Conservation (phyloP, 208 protist genomes). For the Trypanosoma congolense region DNA sequence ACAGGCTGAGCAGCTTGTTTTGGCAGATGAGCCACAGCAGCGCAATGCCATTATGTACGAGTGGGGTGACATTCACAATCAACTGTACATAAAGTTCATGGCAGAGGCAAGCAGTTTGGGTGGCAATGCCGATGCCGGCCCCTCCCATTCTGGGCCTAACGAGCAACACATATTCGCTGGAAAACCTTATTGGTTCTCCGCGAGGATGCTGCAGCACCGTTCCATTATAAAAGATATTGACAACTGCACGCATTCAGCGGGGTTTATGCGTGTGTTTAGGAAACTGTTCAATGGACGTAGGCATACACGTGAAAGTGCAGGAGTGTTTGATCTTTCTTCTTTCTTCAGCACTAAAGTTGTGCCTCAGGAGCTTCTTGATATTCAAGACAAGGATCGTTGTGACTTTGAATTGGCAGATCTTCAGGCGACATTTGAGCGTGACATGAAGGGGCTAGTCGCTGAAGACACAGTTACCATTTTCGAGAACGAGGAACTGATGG, state of each 20-base stretch:
- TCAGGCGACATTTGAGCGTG: slow-evolving; percentile 29
- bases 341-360: slow-evolving; percentile 40
- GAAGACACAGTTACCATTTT: slow-evolving; percentile 32
- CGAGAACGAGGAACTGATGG: slow-evolving; percentile 47
- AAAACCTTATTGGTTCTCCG: neutral
- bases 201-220: too few species aligned
- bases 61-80: slow-evolving; percentile 44
- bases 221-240: slow-evolving; percentile 26
- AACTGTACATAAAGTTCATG: slow-evolving; percentile 35
- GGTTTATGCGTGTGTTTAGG: slow-evolving; percentile 34
- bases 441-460: slow-evolving; percentile 26
- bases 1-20: slow-evolving; percentile 15
- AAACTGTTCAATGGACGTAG: slow-evolving; percentile 8
- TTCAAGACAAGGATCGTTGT: slow-evolving; percentile 63
- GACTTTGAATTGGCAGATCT: slow-evolving; percentile 59
- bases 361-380: slow-evolving; percentile 45
- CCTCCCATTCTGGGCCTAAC: too few species aligned
- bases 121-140: too few species aligned
- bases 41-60: slow-evolving; percentile 40
- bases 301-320: slow-evolving; percentile 7
- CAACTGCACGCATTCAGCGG: slow-evolving; percentile 32
- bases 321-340: slow-evolving; percentile 35
- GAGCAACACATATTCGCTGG: neutral
- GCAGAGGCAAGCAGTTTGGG: too few species aligned
- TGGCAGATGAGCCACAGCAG: slow-evolving; percentile 37